These are phyloP conservation scores for Xylariaceae sp. DNA, from an alignment of 2,329 filamentous ascomycete genomes.

Conservation along the genomic window DNA sequence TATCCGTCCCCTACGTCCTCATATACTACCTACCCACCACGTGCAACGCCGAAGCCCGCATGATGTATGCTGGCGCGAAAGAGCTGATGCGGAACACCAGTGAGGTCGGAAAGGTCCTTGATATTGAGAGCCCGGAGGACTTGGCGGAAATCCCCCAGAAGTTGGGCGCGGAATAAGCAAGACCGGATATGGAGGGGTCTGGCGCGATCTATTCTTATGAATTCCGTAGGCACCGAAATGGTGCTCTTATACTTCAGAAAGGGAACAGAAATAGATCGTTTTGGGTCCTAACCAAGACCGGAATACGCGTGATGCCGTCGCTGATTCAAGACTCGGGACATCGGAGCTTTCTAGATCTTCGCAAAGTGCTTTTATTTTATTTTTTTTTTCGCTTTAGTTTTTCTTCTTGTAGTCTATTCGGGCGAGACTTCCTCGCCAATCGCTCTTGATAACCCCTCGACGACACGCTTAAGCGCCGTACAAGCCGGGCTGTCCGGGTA, in stretches of 20 bases:
- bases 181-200: background rate
- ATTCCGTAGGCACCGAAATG: background rate
- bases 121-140: constrained; percentile 76
- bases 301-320: background rate
- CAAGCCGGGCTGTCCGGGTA: constrained; percentile 93
- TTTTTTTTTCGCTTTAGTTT: background rate
- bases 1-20: constrained; percentile 88
- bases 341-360: background rate
- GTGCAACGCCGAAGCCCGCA: constrained; percentile 78
- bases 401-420: constrained; percentile 29
- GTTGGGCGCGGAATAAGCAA: constrained; percentile 37
- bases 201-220: background rate
- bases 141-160: constrained; percentile 73
- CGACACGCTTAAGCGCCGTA: constrained; percentile 72
- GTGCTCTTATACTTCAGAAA: background rate
- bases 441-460: constrained; percentile 63
- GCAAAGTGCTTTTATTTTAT: too few relatives aligned
- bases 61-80: constrained; percentile 94
- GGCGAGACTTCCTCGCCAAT: constrained; percentile 53
- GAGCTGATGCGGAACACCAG: constrained; percentile 91
- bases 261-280: background rate
- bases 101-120: constrained; percentile 82
- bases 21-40: constrained; percentile 92
- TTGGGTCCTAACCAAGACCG: background rate
- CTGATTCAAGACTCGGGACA: background rate